A percentile compares a stretch with the other conserved stretches of the same genome.
Evolutionary conservation across 805 yeast genomes (phyloP).

Genomic region (Candida sphagnicola): DNA sequence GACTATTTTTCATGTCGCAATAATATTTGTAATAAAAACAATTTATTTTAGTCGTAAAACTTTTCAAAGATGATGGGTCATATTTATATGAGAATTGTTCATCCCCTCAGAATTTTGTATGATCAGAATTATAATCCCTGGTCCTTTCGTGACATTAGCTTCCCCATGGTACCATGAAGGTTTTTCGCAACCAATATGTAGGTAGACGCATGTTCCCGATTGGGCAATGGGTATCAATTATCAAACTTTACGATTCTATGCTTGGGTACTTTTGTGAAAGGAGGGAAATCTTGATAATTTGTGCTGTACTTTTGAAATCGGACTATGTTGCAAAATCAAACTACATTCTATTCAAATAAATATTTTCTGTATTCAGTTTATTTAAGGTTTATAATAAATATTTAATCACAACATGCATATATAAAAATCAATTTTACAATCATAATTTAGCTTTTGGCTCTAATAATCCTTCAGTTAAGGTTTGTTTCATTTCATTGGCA

Average conservation of each 20-base stretch:
- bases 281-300: too few species aligned
- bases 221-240: too few species aligned
- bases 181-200: slow-evolving; percentile 1
- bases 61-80: neutral
- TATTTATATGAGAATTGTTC: neutral
- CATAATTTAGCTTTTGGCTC: slow-evolving; percentile 39
- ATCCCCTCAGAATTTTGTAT: slow-evolving; percentile 1
- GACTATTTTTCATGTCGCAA: slow-evolving; percentile 1
- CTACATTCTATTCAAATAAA: neutral
- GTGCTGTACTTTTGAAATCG: too few species aligned
- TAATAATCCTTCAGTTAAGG: slow-evolving; percentile 43
- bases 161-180: neutral
- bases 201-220: too few species aligned
- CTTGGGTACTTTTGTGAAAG: too few species aligned
- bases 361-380: neutral
- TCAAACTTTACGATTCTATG: too few species aligned
- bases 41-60: neutral
- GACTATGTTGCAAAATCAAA: neutral
- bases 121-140: neutral
- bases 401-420: neutral
- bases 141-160: neutral
- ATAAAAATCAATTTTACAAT: neutral
- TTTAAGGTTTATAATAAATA: slow-evolving; percentile 1
- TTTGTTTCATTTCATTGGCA: slow-evolving; percentile 75
- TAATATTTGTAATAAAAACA: neutral